These are phyloP conservation scores for Penicillium arizonense DNA, from an alignment of 495 filamentous ascomycete species.

Conservation along the genomic window DNA sequence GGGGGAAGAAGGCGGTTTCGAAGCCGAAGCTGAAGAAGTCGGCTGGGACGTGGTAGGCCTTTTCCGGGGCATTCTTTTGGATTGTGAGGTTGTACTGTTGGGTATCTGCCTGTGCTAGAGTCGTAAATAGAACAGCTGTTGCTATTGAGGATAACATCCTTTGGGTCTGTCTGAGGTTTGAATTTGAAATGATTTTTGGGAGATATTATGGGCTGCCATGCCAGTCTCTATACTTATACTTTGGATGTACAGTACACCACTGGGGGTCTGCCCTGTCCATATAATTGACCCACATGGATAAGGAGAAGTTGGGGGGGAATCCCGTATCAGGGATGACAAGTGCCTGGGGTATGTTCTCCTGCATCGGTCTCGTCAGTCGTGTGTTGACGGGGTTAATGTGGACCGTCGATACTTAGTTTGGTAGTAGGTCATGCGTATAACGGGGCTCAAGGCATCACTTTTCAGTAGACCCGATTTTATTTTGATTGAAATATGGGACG, in stretches of 20 bases:
- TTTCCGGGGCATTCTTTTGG: conserved; percentile 2
- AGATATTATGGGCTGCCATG: not conserved
- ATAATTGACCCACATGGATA: not conserved
- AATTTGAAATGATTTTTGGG: not conserved
- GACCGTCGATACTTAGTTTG: no score
- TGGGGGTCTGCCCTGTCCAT: not conserved
- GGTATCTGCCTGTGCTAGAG: not conserved
- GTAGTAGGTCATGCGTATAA: not conserved
- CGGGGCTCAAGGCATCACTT: not conserved
- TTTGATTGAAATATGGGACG: not conserved
- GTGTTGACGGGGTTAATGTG: no score
- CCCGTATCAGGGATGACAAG: not conserved
- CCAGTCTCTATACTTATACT: not conserved
- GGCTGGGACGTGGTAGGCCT: conserved; percentile 13
- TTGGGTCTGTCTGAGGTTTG: not conserved
- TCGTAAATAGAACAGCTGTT: not conserved
- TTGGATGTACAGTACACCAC: not conserved
- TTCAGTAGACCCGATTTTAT: not conserved
- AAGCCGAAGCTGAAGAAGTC: conserved; percentile 27
- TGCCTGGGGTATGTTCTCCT: not conserved
- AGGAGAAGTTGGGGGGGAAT: no score
- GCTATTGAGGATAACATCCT: not conserved
- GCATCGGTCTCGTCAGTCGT: not conserved
- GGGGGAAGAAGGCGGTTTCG: conserved; percentile 15
- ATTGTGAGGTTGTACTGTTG: not conserved